Percentiles rank a stretch among this genome's conserved stretches.
phyloP scores from a whole-genome alignment of 148 eudicot genomes.

The Spergularia marina region DNA sequence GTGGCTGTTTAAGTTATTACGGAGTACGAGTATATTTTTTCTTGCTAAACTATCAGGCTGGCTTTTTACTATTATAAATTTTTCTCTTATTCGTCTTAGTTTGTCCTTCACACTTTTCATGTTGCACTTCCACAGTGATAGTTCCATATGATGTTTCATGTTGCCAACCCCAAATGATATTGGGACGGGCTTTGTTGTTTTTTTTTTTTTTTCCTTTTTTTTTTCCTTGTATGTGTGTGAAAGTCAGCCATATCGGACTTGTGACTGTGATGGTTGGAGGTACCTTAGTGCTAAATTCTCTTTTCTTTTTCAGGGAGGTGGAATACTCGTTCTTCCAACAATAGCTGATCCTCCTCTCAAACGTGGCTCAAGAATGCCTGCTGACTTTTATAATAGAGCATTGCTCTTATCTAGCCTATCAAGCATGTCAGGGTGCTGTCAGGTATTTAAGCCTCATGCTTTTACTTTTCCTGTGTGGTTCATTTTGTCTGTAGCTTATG shows the following conservation, averaged over 20 bases:
- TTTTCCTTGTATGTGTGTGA: not conserved
- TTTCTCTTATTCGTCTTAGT: too few relatives aligned
- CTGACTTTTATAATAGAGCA: slow-evolving; percentile 64
- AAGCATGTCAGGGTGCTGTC: slow-evolving; percentile 92
- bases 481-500: not conserved
- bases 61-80: too few relatives aligned
- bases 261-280: not conserved
- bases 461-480: not conserved
- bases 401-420: slow-evolving; percentile 64
- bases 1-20: too few relatives aligned
- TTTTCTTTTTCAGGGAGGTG: slow-evolving; percentile 56
- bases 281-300: slow-evolving; percentile 2
- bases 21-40: too few relatives aligned
- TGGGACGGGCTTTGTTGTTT: not conserved
- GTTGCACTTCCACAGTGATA: too few relatives aligned
- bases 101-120: too few relatives aligned
- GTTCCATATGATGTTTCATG: not conserved
- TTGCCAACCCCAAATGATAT: not conserved
- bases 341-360: slow-evolving; percentile 66
- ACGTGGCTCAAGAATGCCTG: slow-evolving; percentile 43
- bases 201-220: not conserved
- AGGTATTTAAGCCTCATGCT: slow-evolving; percentile 41
- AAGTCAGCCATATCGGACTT: not conserved
- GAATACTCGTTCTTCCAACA: slow-evolving; percentile 77
- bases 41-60: too few relatives aligned